Evolutionary conservation across 2,329 filamentous ascomycete species (phyloP), one percentile per base, ranked within the genome.

Genomic region (Xylaria multiplex): DNA sequence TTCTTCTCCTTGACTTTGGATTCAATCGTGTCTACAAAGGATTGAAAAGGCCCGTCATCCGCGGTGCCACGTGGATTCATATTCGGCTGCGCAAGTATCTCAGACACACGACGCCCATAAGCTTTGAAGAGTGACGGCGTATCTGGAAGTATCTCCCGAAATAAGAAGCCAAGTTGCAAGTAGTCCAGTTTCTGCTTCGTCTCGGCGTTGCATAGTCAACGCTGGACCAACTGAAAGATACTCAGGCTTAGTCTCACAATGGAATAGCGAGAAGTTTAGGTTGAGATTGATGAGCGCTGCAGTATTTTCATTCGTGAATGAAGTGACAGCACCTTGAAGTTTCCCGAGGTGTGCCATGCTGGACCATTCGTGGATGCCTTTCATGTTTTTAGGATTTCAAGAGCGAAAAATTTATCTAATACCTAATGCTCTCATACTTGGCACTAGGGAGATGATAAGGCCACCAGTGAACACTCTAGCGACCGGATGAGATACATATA

Each of bases 111-210:
- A 2, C 32, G 57, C 13, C 64, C 64, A 6, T 60, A 66, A 1
- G 64, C 43, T 35, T 59, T 30, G 19, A 56, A 24, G 2, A 66
- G 60, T 3, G 40, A 13, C 16, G 64, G 32, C 3, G 45, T 53
- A 6, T 40, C 48, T 48, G 55, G 49, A 2, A 64, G 46, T 7
- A 57, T 40, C 6, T 59, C 64, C 9, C 49, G 3, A 19, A 66
- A 64, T 19, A 66, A 22, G 54, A 50, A 54, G 6, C 59, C 49
- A 4, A 64, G 64, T 43, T 64, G 30, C 55, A 54, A 2, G 64
- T 11, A 13, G 46, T 0, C 64, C 64, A 46, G 11, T 56, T 24
- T 66, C 64, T 2, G 64, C 64, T 27, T 59, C 54, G 2, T 66
- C 56, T 3, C 60, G 48, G 7, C 60, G 59, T 5, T 40, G 3